Percentiles rank a stretch among this genome's conserved stretches.
Conservation (phyloP, 2,329 filamentous ascomycete species). For the Fusarium keratoplasticum region DNA sequence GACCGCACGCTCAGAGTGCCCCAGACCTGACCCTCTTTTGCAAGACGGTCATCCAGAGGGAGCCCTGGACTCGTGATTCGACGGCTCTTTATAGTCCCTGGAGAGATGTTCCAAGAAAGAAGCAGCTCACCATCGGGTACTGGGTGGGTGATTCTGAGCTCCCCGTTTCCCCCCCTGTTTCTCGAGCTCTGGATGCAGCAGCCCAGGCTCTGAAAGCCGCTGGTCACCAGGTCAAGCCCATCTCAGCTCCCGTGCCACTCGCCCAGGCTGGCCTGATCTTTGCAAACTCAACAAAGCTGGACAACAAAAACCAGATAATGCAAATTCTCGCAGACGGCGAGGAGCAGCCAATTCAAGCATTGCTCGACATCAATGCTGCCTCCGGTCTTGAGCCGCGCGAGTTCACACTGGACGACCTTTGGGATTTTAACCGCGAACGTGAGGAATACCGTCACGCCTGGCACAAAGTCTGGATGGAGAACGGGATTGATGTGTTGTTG, state of each 20-base stretch:
- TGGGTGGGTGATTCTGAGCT: neutral
- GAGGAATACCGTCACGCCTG: neutral
- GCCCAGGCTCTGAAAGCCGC: neutral
- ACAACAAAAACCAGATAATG: neutral
- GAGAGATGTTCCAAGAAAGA: neutral
- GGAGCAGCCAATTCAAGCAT: neutral
- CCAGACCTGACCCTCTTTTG: neutral
- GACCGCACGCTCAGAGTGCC: neutral
- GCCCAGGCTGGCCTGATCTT: neutral
- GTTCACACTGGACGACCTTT: neutral
- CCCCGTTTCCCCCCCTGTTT: neutral
- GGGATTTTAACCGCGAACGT: neutral
- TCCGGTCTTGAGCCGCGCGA: neutral
- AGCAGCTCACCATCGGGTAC: neutral
- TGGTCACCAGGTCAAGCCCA: neutral
- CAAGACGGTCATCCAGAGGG: neutral
- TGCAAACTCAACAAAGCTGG: neutral
- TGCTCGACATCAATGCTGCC: neutral
- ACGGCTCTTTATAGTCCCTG: neutral
- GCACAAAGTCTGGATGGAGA: neutral
- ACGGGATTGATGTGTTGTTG: neutral
- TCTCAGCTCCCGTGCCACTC: neutral
- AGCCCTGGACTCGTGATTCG: neutral
- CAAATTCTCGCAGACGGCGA: neutral
- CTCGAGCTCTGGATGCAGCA: neutral